Percentiles rank a stretch among this genome's conserved stretches.
These are phyloP conservation scores for Talaromyces liani DNA, from an alignment of 495 filamentous ascomycete genomes.

Conservation along the genomic window DNA sequence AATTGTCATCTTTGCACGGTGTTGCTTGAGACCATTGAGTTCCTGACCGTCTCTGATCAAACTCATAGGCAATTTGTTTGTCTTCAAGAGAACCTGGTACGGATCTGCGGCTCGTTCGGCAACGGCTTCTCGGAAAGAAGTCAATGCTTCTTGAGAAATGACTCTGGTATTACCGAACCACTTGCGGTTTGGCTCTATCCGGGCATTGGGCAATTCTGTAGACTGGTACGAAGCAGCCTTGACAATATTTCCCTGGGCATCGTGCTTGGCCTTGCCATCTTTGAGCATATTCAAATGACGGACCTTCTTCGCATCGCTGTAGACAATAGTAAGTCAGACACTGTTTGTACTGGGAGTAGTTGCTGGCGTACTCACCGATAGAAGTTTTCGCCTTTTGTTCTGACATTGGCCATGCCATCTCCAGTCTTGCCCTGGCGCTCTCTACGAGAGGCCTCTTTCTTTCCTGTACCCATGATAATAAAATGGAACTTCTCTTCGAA, in stretches of 20 bases:
- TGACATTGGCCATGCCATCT: slow-evolving; percentile 86
- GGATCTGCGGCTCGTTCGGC: slow-evolving; percentile 84
- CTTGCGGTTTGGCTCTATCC: slow-evolving; percentile 90
- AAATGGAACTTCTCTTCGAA: slow-evolving; percentile 12
- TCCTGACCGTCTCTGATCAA: slow-evolving; percentile 60
- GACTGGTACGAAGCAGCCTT: slow-evolving; percentile 81
- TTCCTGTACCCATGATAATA: slow-evolving; percentile 78
- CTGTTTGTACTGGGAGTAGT: neutral
- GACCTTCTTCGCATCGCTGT: slow-evolving; percentile 72
- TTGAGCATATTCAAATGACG: slow-evolving; percentile 83
- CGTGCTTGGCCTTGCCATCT: slow-evolving; percentile 67
- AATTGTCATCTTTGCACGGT: slow-evolving; percentile 89
- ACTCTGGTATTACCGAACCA: slow-evolving; percentile 73
- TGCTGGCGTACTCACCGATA: slow-evolving; percentile 51
- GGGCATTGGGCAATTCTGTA: slow-evolving; percentile 67
- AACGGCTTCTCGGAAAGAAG: slow-evolving; percentile 84
- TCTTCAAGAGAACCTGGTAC: slow-evolving; percentile 84
- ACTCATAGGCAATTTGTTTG: slow-evolving; percentile 87
- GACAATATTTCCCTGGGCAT: slow-evolving; percentile 69
- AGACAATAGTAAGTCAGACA: slow-evolving; percentile 12
- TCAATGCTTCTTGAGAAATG: slow-evolving; percentile 61
- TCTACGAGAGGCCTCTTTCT: slow-evolving; percentile 83
- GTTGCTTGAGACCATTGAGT: slow-evolving; percentile 77
- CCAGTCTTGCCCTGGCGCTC: slow-evolving; percentile 71
- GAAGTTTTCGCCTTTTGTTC: slow-evolving; percentile 92